Percentiles rank a stretch among this genome's conserved stretches.
These are phyloP conservation scores for Globisporangium cederbergense DNA, from an alignment of 352 stramenopile species.

Conservation along the genomic window DNA sequence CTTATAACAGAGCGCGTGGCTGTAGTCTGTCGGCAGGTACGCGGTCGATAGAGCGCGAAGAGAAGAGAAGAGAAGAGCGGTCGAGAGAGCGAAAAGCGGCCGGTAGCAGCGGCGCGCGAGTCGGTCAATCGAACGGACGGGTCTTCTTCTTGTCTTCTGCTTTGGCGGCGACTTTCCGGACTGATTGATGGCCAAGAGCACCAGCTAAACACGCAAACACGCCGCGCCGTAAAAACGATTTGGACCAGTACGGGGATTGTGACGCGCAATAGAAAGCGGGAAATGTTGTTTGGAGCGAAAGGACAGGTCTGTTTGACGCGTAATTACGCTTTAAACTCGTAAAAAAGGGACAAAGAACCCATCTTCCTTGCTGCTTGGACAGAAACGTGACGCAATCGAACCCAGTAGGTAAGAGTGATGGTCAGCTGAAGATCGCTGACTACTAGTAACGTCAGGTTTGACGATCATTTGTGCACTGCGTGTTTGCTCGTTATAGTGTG, in stretches of 20 bases:
- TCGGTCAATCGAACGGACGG: conserved; percentile 6
- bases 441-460: too few relatives aligned
- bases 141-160: background rate
- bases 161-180: background rate
- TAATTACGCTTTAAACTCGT: background rate
- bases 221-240: background rate
- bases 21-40: background rate
- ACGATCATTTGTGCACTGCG: too few relatives aligned
- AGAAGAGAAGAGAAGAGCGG: background rate
- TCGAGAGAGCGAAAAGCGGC: conserved; percentile 14
- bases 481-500: too few relatives aligned
- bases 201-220: background rate
- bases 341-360: background rate
- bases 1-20: background rate
- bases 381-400: background rate
- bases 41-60: background rate
- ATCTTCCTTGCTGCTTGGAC: background rate
- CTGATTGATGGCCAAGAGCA: background rate
- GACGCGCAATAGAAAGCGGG: too few relatives aligned
- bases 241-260: too few relatives aligned
- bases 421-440: background rate
- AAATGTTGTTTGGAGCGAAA: background rate
- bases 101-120: conserved; percentile 16
- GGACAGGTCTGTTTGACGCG: background rate
- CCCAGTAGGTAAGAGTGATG: background rate